These are phyloP conservation scores for Leccinum subrobustum DNA, from an alignment of 1,284 basidiomycete genomes.

Conservation along the genomic window DNA sequence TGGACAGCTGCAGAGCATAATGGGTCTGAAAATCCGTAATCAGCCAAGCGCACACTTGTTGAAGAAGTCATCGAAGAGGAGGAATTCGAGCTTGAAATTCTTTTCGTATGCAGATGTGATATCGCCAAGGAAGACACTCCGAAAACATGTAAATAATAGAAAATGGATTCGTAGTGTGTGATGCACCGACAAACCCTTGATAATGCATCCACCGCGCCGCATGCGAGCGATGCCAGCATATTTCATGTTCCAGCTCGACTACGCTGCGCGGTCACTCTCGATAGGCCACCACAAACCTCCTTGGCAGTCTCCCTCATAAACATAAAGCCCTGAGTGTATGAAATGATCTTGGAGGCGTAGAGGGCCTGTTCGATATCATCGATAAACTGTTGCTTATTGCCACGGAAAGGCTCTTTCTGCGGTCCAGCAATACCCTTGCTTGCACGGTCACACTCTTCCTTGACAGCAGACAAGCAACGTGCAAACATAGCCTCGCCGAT, in stretches of 20 bases:
- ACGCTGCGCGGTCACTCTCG: slow-evolving; percentile 1
- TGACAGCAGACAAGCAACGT: slow-evolving; percentile 96
- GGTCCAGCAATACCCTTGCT: slow-evolving; percentile 91
- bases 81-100: slow-evolving; percentile 84
- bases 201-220: slow-evolving; percentile 99
- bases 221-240: slow-evolving; percentile 97
- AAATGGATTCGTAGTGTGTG: background rate
- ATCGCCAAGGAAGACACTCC: slow-evolving; percentile 91
- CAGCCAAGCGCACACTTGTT: slow-evolving; percentile 66
- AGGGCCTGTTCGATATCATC: slow-evolving; percentile 98
- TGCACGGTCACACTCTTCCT: slow-evolving; percentile 92
- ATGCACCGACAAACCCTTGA: slow-evolving; percentile 59
- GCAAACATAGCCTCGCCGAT: slow-evolving; percentile 99
- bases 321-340: slow-evolving; percentile 99
- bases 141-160: slow-evolving; percentile 24
- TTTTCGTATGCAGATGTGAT: slow-evolving; percentile 93
- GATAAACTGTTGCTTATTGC: slow-evolving; percentile 99
- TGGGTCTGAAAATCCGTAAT: background rate
- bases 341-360: slow-evolving; percentile 99
- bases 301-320: slow-evolving; percentile 98
- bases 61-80: slow-evolving; percentile 98
- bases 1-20: slow-evolving; percentile 62
- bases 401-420: slow-evolving; percentile 89
- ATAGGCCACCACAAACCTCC: slow-evolving; percentile 57
- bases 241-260: slow-evolving; percentile 83